A percentile compares a stretch with the other conserved stretches of the same genome.
Conservation (phyloP, 2,329 filamentous ascomycete genomes). For the Aureobasidium mangrovei region DNA sequence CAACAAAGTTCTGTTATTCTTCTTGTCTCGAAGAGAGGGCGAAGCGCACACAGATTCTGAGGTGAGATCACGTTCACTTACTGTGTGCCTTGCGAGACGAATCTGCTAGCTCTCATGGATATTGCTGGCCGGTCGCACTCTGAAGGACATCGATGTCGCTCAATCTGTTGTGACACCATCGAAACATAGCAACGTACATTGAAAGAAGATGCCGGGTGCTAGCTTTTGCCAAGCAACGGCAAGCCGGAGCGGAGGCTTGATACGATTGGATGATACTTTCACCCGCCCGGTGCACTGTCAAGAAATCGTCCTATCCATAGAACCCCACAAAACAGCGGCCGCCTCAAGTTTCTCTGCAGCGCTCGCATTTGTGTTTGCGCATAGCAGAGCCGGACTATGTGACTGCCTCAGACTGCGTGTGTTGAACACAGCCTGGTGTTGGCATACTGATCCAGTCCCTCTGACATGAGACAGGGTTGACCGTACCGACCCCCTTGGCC, state of each 20-base stretch:
- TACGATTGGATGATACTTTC: conserved; percentile 6
- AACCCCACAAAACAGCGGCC: conserved; percentile 6
- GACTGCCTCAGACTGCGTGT: not conserved
- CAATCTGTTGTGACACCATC: not conserved
- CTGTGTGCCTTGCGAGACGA: not conserved
- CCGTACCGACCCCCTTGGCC: not conserved
- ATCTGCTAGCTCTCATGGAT: not conserved
- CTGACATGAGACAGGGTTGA: conserved; percentile 10
- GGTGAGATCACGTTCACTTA: not conserved
- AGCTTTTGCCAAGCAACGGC: not conserved
- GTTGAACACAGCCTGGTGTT: conserved; percentile 2
- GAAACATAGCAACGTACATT: conserved; percentile 4
- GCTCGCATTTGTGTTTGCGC: not conserved
- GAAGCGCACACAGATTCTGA: not conserved
- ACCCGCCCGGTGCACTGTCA: conserved; percentile 4
- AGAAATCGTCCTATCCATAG: conserved; percentile 1
- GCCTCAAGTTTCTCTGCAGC: conserved; percentile 6
- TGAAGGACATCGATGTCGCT: not conserved
- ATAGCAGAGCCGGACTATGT: not conserved
- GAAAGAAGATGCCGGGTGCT: conserved; percentile 1
- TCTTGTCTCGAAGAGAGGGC: not conserved
- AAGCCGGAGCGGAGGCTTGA: not conserved
- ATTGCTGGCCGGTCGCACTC: not conserved
- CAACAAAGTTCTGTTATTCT: not conserved
- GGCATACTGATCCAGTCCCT: not conserved